Conservation (phyloP, 1,284 basidiomycete species). For the Volvariella surrecta region DNA sequence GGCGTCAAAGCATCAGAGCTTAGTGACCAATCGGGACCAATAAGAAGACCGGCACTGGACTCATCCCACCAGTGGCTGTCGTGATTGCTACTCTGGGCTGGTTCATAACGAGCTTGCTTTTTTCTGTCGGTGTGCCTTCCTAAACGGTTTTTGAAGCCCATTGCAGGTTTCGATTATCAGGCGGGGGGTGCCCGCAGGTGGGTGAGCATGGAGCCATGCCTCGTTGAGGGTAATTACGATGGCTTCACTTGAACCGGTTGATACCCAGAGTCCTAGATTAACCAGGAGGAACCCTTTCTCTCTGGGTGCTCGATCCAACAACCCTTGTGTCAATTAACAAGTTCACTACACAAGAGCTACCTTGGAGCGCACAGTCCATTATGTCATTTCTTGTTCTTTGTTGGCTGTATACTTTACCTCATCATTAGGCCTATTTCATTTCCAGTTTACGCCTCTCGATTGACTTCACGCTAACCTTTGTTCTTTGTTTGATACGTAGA, state of each 20-base stretch:
- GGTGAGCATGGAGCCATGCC: constrained; percentile 28
- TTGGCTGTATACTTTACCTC: constrained; percentile 8
- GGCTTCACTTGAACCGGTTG: constrained; percentile 40
- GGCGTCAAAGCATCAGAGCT: too few relatives aligned
- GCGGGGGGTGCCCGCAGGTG: constrained; percentile 20
- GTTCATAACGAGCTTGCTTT: not conserved
- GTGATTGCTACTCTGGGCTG: not conserved
- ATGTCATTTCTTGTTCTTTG: not conserved
- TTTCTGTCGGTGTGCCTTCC: constrained; percentile 7
- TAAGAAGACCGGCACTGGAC: constrained; percentile 86
- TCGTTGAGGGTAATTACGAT: constrained; percentile 10
- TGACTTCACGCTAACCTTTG: too few relatives aligned
- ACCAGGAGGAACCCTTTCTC: constrained; percentile 22
- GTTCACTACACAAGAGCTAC: constrained; percentile 76
- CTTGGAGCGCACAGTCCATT: constrained; percentile 54
- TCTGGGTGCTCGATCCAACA: constrained; percentile 55
- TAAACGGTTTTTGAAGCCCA: constrained; percentile 33
- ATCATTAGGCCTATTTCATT: constrained; percentile 11
- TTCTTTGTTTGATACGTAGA: constrained; percentile 23
- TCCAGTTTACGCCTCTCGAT: not conserved
- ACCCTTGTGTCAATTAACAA: constrained; percentile 64
- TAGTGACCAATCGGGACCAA: constrained; percentile 38
- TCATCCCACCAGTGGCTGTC: constrained; percentile 51
- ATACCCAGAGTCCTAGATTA: constrained; percentile 84
- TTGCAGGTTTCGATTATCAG: constrained; percentile 36